Evolutionary conservation across 2,329 filamentous ascomycete species (phyloP).

Genomic region (Chaetomium globosum): DNA sequence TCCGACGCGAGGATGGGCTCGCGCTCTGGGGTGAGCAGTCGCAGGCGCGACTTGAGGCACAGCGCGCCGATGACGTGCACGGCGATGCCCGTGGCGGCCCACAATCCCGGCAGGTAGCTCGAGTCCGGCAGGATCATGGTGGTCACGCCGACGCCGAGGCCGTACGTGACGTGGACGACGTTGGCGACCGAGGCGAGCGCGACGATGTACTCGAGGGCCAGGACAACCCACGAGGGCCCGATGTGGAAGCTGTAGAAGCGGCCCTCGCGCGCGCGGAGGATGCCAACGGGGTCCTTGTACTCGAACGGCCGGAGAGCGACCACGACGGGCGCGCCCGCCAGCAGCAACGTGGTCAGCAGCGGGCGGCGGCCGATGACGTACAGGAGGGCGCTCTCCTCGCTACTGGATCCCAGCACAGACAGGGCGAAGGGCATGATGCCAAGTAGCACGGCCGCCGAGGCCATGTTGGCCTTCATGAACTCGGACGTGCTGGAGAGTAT

Average conservation of each 20-base stretch:
- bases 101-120: slow-evolving; percentile 10
- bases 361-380: slow-evolving; percentile 17
- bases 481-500: slow-evolving; percentile 15
- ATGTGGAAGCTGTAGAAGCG: slow-evolving; percentile 17
- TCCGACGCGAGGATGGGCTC: slow-evolving; percentile 11
- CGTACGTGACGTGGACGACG: slow-evolving; percentile 18
- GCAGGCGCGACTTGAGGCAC: slow-evolving; percentile 11
- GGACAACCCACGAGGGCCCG: slow-evolving; percentile 11
- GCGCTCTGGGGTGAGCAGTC: slow-evolving; percentile 3
- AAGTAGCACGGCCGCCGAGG: slow-evolving; percentile 15
- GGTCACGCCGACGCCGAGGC: slow-evolving; percentile 18
- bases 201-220: slow-evolving; percentile 10
- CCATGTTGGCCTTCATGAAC: slow-evolving; percentile 23
- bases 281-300: slow-evolving; percentile 20
- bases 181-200: slow-evolving; percentile 17
- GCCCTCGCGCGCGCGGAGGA: slow-evolving; percentile 17
- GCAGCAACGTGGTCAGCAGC: slow-evolving; percentile 1
- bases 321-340: slow-evolving; percentile 13
- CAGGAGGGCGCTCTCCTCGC: slow-evolving; percentile 18
- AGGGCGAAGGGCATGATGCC: slow-evolving; percentile 18
- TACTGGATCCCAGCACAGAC: slow-evolving; percentile 13
- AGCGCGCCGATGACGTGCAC: slow-evolving; percentile 21
- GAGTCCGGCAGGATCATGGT: slow-evolving; percentile 19
- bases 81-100: slow-evolving; percentile 11
- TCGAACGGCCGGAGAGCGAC: slow-evolving; percentile 14